Base-by-base conservation (phyloP, 305 asterid species). In the Petunia hybrid region DNA sequence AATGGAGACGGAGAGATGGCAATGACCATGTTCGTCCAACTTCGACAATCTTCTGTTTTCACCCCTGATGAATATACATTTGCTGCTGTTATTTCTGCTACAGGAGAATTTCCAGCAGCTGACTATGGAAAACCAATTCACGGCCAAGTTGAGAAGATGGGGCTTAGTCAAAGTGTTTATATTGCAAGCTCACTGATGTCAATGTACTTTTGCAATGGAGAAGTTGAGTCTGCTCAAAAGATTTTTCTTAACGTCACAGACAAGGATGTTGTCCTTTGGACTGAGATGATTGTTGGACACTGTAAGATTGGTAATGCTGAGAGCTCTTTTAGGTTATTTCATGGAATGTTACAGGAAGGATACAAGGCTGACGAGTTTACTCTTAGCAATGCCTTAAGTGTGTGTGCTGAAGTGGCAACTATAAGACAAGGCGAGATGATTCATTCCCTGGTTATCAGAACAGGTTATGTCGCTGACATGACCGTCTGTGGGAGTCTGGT, bases 251-350 rank as follows among this genome's bases (percentile, higher is more conserved):
- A 87, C 42, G 81, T 86, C 82, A 35, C 35, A 3, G 80, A 71
- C 16, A 95, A 90, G 86, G 99, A 95, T 87, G 84, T 79, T 3
- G 91, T 95, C 86, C 90, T 95, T 65, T 94, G 99, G 99, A 94
- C 98, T 3, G 95, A 90, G 82, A 91, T 95, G 98, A 91, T 95
- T 78, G 86, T 91, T 35, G 94, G 98, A 87, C 87, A 88, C 80
- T 91, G 90, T 85, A 86, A 91, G 83, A 75, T 82, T 13, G 97
- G 96, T 63, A 90, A 94, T 78, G 87, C 95, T 5, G 96, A 91
- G 85, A 85, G 41, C 51, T 93, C 98, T 9, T 46, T 95, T 73
- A 84, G 75, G 38, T 85, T 86, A 60, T 91, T 95, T 88, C 79
- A 40, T 51, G 88, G 70, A 13, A 90, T 94, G 94, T 84, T 55